Evolutionary conservation across 805 yeast genomes (phyloP).

Genomic region (Candida glaebosa): DNA sequence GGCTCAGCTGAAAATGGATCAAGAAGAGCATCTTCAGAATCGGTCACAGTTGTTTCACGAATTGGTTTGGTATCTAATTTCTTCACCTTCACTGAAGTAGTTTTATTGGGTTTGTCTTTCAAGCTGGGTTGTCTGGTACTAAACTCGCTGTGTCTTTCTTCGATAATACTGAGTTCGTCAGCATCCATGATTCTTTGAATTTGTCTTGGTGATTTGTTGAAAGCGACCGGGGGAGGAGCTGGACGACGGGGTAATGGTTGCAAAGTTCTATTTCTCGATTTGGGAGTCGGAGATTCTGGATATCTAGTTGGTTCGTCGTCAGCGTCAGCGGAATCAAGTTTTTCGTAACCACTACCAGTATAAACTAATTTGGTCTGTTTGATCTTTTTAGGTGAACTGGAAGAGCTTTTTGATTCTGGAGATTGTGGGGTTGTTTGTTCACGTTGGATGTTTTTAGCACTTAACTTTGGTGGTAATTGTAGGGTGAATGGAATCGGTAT

Average conservation of each 20-base stretch:
- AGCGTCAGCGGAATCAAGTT: constrained; percentile 22
- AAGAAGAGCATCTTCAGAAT: neutral
- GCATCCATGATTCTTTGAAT: constrained; percentile 17
- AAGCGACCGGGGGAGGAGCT: constrained; percentile 26
- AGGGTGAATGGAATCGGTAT: constrained; percentile 44
- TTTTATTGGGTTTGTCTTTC: constrained; percentile 7
- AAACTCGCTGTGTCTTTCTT: constrained; percentile 30
- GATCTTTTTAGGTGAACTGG: constrained; percentile 8
- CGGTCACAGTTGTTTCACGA: neutral
- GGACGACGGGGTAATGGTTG: constrained; percentile 9
- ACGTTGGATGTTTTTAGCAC: constrained; percentile 21
- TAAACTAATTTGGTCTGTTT: constrained; percentile 23
- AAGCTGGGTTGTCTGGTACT: constrained; percentile 31
- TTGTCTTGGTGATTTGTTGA: constrained; percentile 24
- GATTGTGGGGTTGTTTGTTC: neutral
- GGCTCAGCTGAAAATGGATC: neutral
- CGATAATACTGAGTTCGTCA: constrained; percentile 42
- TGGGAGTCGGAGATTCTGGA: constrained; percentile 2
- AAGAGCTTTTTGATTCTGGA: constrained; percentile 1
- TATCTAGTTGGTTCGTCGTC: constrained; percentile 8
- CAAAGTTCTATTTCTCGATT: neutral
- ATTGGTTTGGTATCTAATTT: neutral
- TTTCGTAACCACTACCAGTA: constrained; percentile 36
- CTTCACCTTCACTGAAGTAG: neutral
- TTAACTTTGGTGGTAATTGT: constrained; percentile 38